phyloP scores from a whole-genome alignment of 1,139 yeast genomes.

The Debaryomyces psychrophilus region DNA sequence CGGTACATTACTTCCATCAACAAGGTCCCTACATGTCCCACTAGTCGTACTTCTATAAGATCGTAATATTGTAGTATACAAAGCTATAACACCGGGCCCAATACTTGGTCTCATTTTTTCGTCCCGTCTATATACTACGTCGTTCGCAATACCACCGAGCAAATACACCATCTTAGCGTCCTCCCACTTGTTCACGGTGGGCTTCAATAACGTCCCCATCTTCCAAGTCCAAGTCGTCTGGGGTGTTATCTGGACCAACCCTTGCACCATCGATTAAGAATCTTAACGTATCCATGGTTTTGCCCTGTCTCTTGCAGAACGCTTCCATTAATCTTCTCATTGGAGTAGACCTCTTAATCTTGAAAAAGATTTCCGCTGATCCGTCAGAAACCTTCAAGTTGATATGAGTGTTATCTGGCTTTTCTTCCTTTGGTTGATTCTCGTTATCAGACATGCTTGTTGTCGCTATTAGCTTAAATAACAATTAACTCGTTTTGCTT shows the following conservation, averaged over 20 bases:
- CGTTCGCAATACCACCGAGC: background rate
- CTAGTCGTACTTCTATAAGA: background rate
- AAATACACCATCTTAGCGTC: conserved; percentile 22
- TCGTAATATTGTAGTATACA: conserved; percentile 3
- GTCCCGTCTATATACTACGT: background rate
- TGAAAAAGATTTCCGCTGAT: conserved; percentile 90
- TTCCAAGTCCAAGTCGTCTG: conserved; percentile 87
- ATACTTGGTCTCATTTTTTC: background rate
- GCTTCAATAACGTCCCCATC: conserved; percentile 98
- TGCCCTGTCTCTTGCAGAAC: conserved; percentile 97
- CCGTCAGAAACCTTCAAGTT: conserved; percentile 94
- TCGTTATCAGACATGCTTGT: conserved; percentile 38
- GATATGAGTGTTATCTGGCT: conserved; percentile 73
- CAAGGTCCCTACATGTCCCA: background rate
- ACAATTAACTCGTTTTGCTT: conserved; percentile 3
- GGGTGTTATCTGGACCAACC: conserved; percentile 85
- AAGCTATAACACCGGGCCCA: background rate
- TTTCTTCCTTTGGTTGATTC: conserved; percentile 55
- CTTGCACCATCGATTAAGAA: conserved; percentile 94
- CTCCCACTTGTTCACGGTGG: conserved; percentile 92
- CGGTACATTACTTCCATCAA: background rate
- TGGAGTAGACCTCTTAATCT: conserved; percentile 90
- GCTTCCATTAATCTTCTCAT: conserved; percentile 96
- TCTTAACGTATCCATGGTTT: conserved; percentile 77
- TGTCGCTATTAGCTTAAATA: background rate